These are phyloP conservation scores for Candida sonorensis DNA, from an alignment of 805 yeast genomes.

Conservation along the genomic window DNA sequence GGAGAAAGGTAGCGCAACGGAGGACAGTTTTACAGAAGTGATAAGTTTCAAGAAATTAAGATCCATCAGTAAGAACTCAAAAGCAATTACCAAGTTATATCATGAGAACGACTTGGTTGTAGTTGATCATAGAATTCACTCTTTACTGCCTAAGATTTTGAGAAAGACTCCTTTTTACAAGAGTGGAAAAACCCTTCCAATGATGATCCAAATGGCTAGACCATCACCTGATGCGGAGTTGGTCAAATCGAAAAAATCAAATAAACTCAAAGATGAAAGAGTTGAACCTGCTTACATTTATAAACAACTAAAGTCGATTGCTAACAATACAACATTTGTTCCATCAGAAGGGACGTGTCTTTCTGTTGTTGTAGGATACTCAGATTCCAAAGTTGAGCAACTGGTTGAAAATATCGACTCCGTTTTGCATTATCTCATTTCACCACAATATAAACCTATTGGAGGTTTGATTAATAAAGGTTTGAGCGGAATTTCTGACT, in stretches of 20 bases:
- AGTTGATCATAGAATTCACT: conserved; percentile 63
- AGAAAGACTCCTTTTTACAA: conserved; percentile 53
- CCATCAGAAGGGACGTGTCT: conserved; percentile 56
- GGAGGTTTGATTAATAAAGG: conserved; percentile 50
- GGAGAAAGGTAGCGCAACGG: conserved; percentile 45
- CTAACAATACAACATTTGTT: conserved; percentile 54
- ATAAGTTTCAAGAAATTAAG: conserved; percentile 52
- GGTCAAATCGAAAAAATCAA: conserved; percentile 26
- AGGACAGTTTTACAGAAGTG: conserved; percentile 56
- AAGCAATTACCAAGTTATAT: conserved; percentile 40
- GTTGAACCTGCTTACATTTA: conserved; percentile 61
- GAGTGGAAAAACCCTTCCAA: conserved; percentile 61
- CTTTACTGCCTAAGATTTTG: conserved; percentile 48
- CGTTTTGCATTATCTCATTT: conserved; percentile 42
- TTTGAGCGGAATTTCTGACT: conserved; percentile 37
- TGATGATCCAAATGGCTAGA: conserved; percentile 55
- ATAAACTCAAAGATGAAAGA: conserved; percentile 46
- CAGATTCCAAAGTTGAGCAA: conserved; percentile 36
- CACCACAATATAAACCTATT: conserved; percentile 39
- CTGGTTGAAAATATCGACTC: conserved; percentile 47
- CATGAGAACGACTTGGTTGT: conserved; percentile 62
- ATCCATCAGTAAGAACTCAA: conserved; percentile 35
- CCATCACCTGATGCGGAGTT: conserved; percentile 29
- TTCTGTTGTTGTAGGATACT: conserved; percentile 52
- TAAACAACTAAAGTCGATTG: conserved; percentile 58